Conservation (phyloP, 306 rosid genomes). For the Vigna reflexopilosa region DNA sequence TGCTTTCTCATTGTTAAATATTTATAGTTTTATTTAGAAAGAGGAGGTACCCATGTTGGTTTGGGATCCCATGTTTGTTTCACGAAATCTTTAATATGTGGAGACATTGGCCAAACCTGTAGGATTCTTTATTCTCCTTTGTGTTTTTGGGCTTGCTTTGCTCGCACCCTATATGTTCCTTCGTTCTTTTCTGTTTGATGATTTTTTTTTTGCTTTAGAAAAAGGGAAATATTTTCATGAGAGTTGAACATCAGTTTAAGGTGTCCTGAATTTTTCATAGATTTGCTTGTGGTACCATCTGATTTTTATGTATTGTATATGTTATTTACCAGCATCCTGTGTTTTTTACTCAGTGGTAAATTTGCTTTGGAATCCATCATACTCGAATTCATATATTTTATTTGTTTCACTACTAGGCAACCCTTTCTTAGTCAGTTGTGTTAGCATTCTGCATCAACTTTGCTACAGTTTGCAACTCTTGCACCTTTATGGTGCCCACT, state of each 20-base stretch:
- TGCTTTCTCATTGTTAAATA: not conserved
- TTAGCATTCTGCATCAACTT: not conserved
- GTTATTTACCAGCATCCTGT: not conserved
- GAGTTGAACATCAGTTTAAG: not conserved
- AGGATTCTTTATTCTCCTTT: not conserved
- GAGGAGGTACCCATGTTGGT: not conserved
- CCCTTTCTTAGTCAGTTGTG: not conserved
- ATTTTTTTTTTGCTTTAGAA: not conserved
- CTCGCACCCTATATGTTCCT: not conserved
- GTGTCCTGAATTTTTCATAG: not conserved
- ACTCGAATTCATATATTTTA: not conserved
- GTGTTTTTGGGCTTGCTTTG: not conserved
- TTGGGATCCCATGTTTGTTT: not conserved
- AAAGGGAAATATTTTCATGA: not conserved
- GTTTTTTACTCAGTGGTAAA: not conserved
- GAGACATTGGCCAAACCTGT: not conserved
- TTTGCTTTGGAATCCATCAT: not conserved
- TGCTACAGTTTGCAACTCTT: conserved; percentile 1
- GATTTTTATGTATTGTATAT: not conserved
- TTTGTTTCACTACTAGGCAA: not conserved
- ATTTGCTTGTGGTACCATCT: not conserved
- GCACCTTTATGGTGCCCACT: not conserved
- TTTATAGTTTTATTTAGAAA: not conserved
- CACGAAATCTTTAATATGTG: not conserved
- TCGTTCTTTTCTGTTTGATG: not conserved